Evolutionary conservation across 2,329 filamentous ascomycete genomes (phyloP), one percentile per base, ranked within the genome.

Genomic region (Aureobasidium sp.): DNA sequence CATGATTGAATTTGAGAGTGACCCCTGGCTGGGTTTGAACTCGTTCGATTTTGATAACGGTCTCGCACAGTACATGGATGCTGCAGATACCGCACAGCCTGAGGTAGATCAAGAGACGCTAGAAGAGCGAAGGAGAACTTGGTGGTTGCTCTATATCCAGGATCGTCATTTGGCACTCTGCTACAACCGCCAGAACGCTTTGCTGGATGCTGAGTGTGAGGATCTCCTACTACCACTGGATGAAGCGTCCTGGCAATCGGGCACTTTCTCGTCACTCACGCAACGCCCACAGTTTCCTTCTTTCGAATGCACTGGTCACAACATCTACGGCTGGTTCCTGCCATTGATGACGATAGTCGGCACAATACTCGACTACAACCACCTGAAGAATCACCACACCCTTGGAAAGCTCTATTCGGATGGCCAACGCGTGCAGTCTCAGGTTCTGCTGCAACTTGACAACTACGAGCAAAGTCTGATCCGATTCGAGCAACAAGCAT

Each of bases 1-100:
- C 51, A 62, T 62, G 60, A 53, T 62, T 15, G 60, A 62, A 26
- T 62, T 62, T 8, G 60, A 62, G n/a, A 62, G 60, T 13, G 60
- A 62, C 23, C 60, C 60, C 6, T 62, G 60, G 60, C 34, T 62
- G 17, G 60, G 60, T 3, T 34, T 62, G 20, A 62, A 62, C 20
- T 62, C 60, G 8, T 62, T 62, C 34, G 50, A 62, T 17, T 62
- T 62, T 41, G 51, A 62, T 34, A 62, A 53, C 20, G 60, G 60
- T 32, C 50, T 62, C 8, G 60, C 60, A 20, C 60, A 62, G 17
- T 62, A 55, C 34, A 55, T 62, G 50, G 60, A 62, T 48, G 60
- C 48, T 47, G 60, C 48, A 26, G 48, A 55, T 32, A 53, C 50
- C 15, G 17, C 50, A 41, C 34, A 34, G 13, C 60, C 50, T 6